Conservation (phyloP, 805 yeast species). For the Candida lessepsii region DNA sequence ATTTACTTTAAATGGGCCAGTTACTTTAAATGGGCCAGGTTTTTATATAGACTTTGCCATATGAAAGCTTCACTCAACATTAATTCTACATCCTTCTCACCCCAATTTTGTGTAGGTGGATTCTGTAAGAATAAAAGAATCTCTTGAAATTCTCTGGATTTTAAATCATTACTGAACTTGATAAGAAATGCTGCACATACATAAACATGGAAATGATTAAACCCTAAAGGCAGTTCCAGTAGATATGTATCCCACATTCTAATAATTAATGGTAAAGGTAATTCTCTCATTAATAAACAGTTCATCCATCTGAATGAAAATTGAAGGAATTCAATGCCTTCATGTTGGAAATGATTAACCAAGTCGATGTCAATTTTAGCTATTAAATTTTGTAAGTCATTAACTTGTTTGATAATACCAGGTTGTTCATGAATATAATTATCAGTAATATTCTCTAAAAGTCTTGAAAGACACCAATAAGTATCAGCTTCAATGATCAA, state of each 20-base stretch:
- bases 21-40: constrained; percentile 73
- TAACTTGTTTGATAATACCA: constrained; percentile 89
- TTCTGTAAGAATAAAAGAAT: constrained; percentile 88
- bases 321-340: constrained; percentile 91
- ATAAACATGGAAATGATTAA: constrained; percentile 90
- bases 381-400: constrained; percentile 72
- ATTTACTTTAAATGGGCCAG: constrained; percentile 72
- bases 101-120: constrained; percentile 85
- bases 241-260: constrained; percentile 98
- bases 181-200: constrained; percentile 96
- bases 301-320: constrained; percentile 99
- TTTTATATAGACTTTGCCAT: constrained; percentile 91
- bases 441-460: constrained; percentile 93
- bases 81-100: constrained; percentile 85
- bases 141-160: constrained; percentile 90
- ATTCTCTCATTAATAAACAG: constrained; percentile 92
- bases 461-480: constrained; percentile 91
- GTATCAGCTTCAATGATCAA: constrained; percentile 89
- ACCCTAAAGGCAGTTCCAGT: constrained; percentile 72
- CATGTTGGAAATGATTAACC: constrained; percentile 69
- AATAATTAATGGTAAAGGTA: constrained; percentile 71
- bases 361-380: constrained; percentile 75
- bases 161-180: constrained; percentile 76
- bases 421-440: constrained; percentile 98
- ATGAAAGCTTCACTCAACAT: constrained; percentile 92